Percentiles rank a stretch among this genome's conserved stretches.
These are phyloP conservation scores for Gentiana dahurica DNA, from an alignment of 257 asterid species.

Conservation along the genomic window DNA sequence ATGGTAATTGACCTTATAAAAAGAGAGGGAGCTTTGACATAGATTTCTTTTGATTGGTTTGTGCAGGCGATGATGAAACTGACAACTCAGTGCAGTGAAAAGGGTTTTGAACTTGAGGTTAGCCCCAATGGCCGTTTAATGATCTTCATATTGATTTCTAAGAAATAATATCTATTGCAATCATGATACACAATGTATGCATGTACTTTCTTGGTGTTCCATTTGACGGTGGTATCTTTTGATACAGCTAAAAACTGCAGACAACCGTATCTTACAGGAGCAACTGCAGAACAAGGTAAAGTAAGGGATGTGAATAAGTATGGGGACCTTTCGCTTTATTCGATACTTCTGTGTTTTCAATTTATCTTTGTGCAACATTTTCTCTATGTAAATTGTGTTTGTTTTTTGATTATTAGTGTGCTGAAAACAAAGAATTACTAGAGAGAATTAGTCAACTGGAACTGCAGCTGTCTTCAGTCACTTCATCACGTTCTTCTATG, in stretches of 20 bases:
- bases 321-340: not conserved
- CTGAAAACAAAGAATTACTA: constrained; percentile 63
- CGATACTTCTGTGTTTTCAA: not conserved
- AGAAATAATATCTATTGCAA: not conserved
- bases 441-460: constrained; percentile 53
- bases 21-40: not conserved
- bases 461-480: constrained; percentile 48
- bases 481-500: constrained; percentile 35
- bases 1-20: not conserved
- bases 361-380: not conserved
- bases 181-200: too few species aligned
- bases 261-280: constrained; percentile 87
- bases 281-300: constrained; percentile 82
- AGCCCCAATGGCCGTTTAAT: not conserved
- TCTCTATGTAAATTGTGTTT: constrained; percentile 2
- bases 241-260: constrained; percentile 85
- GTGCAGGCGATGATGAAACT: constrained; percentile 64
- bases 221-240: constrained; percentile 8
- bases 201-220: too few species aligned
- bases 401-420: constrained; percentile 41
- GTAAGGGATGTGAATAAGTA: not conserved
- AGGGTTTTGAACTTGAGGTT: constrained; percentile 93
- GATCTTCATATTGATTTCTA: too few species aligned
- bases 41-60: constrained; percentile 2
- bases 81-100: constrained; percentile 83